Conservation (phyloP, 352 stramenopile genomes). For the Pseudoperonospora humuli region DNA sequence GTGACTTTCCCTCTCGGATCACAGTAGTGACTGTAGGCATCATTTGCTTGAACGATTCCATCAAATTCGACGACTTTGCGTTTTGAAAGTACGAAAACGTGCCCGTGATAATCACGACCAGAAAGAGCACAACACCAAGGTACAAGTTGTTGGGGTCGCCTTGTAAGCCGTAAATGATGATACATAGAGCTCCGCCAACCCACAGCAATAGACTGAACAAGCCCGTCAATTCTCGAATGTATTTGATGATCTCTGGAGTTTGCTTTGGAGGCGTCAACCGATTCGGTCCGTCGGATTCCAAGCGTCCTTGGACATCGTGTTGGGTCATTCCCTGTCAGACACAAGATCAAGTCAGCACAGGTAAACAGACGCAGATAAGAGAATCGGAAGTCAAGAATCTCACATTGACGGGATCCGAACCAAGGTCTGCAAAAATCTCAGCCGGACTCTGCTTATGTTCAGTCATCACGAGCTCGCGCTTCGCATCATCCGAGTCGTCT, state of each 20-base stretch:
- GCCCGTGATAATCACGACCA: constrained; percentile 66
- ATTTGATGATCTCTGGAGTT: constrained; percentile 68
- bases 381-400: constrained; percentile 4
- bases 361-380: not conserved
- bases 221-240: constrained; percentile 59
- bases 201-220: constrained; percentile 69
- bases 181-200: constrained; percentile 49
- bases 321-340: constrained; percentile 45
- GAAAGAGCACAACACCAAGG: constrained; percentile 63
- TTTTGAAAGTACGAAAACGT: constrained; percentile 75
- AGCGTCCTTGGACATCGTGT: constrained; percentile 44
- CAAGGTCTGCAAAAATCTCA: constrained; percentile 58
- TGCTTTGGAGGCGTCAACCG: constrained; percentile 61
- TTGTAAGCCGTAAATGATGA: constrained; percentile 61
- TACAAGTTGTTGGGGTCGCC: constrained; percentile 71
- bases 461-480: constrained; percentile 75
- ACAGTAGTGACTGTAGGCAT: constrained; percentile 75
- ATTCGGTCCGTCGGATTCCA: constrained; percentile 53
- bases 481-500: constrained; percentile 55
- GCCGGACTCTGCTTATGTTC: constrained; percentile 69
- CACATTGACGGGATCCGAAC: constrained; percentile 44
- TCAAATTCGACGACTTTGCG: constrained; percentile 67
- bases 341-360: not conserved
- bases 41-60: constrained; percentile 86
- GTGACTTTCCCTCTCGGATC: constrained; percentile 67